These are phyloP conservation scores for Pyropia haitanensis DNA, from an alignment of 23 red algal species.

Conservation along the genomic window DNA sequence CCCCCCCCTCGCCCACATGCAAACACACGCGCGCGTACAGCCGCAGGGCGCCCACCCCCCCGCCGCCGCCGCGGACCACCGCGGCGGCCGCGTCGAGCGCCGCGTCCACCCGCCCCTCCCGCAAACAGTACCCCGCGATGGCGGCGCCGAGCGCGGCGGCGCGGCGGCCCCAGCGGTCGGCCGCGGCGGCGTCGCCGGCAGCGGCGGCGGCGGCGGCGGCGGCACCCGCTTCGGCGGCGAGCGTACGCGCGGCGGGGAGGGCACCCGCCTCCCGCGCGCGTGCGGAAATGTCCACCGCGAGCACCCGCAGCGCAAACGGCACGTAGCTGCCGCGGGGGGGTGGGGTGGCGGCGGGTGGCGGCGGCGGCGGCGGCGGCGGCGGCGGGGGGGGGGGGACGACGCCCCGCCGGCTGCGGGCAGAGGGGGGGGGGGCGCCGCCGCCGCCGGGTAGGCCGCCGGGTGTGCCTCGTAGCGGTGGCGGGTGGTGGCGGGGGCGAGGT, in stretches of 20 bases:
- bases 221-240: not conserved
- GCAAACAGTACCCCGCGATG: constrained; percentile 3
- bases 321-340: constrained; percentile 8
- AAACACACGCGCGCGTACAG: constrained; percentile 16
- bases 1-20: constrained; percentile 10
- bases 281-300: constrained; percentile 17
- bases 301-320: constrained; percentile 31
- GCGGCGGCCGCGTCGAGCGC: constrained; percentile 27
- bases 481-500: constrained; percentile 3
- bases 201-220: not conserved
- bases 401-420: constrained; percentile 2
- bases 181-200: no score
- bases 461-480: constrained; percentile 28
- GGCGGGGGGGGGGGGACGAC: constrained; percentile 2
- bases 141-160: constrained; percentile 1
- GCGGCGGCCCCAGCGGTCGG: not conserved
- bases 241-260: constrained; percentile 12
- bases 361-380: not conserved
- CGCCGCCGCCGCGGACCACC: not conserved
- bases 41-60: constrained; percentile 3
- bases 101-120: constrained; percentile 19
- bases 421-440: not conserved
- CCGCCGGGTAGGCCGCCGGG: not conserved
- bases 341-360: not conserved
- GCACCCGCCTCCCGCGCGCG: constrained; percentile 17